Evolutionary conservation across 2,329 filamentous ascomycete genomes (phyloP).

Genomic region (Pseudocercospora fijiensis): DNA sequence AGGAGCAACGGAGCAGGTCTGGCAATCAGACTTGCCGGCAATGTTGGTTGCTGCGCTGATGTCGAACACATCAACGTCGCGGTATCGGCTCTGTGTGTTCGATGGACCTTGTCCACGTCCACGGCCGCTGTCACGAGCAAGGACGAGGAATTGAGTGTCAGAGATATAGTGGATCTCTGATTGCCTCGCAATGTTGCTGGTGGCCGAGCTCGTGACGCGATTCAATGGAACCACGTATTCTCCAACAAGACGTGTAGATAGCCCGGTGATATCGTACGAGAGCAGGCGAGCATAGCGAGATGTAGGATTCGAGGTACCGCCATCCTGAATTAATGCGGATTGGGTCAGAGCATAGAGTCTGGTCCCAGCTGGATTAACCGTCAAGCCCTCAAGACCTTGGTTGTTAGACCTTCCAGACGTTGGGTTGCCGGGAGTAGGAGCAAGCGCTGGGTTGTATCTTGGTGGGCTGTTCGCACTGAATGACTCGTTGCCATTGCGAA

Average conservation of each 20-base stretch:
- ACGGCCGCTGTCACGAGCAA: slow-evolving; percentile 62
- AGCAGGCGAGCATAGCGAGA: slow-evolving; percentile 62
- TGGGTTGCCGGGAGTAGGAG: slow-evolving; percentile 57
- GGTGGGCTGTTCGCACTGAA: slow-evolving; percentile 66
- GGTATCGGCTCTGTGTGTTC: slow-evolving; percentile 55
- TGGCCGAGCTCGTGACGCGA: slow-evolving; percentile 52
- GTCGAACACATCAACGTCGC: slow-evolving; percentile 69
- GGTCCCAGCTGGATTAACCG: slow-evolving; percentile 61
- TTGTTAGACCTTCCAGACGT: slow-evolving; percentile 67
- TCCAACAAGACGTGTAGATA: slow-evolving; percentile 28
- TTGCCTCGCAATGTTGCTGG: slow-evolving; percentile 60
- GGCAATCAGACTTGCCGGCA: slow-evolving; percentile 49
- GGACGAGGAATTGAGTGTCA: slow-evolving; percentile 63
- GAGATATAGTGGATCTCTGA: slow-evolving; percentile 67
- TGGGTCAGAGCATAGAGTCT: slow-evolving; percentile 66
- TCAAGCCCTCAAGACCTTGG: slow-evolving; percentile 72
- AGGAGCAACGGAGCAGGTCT: slow-evolving; percentile 46
- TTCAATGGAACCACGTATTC: slow-evolving; percentile 65
- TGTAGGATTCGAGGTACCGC: slow-evolving; percentile 55
- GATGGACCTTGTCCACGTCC: slow-evolving; percentile 58
- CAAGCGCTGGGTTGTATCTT: slow-evolving; percentile 54
- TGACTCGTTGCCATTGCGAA: slow-evolving; percentile 59
- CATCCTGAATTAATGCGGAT: slow-evolving; percentile 63
- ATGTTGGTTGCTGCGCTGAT: slow-evolving; percentile 63
- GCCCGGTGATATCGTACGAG: slow-evolving; percentile 59